Evolutionary conservation across 768 basidiomycete species (phyloP), one percentile per base, ranked within the genome.

Genomic region (Psilocybe subaeruginosa): DNA sequence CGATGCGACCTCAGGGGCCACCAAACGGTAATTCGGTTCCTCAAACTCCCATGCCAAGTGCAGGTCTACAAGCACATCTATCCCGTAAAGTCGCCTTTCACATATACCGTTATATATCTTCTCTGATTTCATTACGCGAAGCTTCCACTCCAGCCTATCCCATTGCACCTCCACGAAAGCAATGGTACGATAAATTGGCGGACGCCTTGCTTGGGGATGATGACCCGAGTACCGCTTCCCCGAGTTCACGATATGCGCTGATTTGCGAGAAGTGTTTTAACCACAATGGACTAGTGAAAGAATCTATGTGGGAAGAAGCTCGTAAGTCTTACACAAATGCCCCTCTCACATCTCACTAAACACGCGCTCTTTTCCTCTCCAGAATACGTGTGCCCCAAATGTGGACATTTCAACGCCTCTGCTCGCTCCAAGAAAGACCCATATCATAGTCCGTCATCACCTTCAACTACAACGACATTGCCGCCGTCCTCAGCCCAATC

Each of bases 331-430:
- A 35, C 30, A 58, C 48, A 53, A 29, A 39, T 58, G 17, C 55
- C 29, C 52, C 19, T 30, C 35, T 12, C 4, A 52, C 41, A 23
- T 45, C 60, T 57, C 23, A 12, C 49, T 23, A 19, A 31, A 17
- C 60, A 17, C 19, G 9, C 41, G 51, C 29, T n/a, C 27, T 55
- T 51, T 27, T 47, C 9, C 48, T 37, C 48, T 47, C 29, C 46
- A 96, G 94, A 95, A 77, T 97, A 93, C 66, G 74, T 85, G 27
- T 97, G 94, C 72, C 91, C 88, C 0, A 93, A 92, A 70, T 97
- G 95, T 71, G 87, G 87, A 7, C 86, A 89, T 74, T 92, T 96
- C 73, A 96, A 97, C 68, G 76, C 80, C 1, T 80, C 83, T 9
- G 69, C 70, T 27, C 76, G 77, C 52, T 73, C 78, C 16, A 81